A percentile compares a stretch with the other conserved stretches of the same genome.
Conservation (phyloP, 345 rosid genomes). For the Triadica sebifera region DNA sequence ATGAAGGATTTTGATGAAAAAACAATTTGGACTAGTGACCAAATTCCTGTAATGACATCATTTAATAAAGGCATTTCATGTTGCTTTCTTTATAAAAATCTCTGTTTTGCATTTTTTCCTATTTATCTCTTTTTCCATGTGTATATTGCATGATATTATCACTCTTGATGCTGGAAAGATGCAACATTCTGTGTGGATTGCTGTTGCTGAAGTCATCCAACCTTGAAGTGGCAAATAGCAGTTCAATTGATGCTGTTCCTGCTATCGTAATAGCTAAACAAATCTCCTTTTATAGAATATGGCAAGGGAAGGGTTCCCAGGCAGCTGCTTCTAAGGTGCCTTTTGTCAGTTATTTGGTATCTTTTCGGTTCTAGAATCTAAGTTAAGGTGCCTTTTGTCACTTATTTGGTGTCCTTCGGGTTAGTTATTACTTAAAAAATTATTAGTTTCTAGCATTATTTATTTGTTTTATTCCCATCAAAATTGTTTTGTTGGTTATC, state of each 20-base stretch:
- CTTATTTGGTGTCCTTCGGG: no score
- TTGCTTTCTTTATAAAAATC: constrained; percentile 1
- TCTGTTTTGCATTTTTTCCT: not conserved
- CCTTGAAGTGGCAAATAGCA: constrained; percentile 43
- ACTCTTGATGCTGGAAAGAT: constrained; percentile 61
- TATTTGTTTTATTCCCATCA: not conserved
- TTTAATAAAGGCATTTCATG: constrained; percentile 68
- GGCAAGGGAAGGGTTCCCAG: constrained; percentile 91
- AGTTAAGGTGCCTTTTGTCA: not conserved
- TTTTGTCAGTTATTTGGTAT: constrained; percentile 17
- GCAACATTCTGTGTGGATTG: constrained; percentile 97
- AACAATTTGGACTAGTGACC: constrained; percentile 90
- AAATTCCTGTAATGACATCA: constrained; percentile 77
- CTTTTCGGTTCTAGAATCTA: not conserved
- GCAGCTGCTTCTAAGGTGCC: constrained; percentile 80
- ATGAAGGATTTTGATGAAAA: constrained; percentile 86
- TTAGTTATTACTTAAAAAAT: no score
- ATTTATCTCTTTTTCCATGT: constrained; percentile 4
- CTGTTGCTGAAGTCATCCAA: constrained; percentile 56
- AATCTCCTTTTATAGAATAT: constrained; percentile 75
- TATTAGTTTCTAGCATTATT: not conserved
- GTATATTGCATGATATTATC: constrained; percentile 19
- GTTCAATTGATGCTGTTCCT: constrained; percentile 45
- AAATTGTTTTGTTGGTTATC: not conserved
- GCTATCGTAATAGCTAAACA: constrained; percentile 47